Conservation (phyloP, 495 filamentous ascomycete species). For the Lasiosphaeriaceae sp. region DNA sequence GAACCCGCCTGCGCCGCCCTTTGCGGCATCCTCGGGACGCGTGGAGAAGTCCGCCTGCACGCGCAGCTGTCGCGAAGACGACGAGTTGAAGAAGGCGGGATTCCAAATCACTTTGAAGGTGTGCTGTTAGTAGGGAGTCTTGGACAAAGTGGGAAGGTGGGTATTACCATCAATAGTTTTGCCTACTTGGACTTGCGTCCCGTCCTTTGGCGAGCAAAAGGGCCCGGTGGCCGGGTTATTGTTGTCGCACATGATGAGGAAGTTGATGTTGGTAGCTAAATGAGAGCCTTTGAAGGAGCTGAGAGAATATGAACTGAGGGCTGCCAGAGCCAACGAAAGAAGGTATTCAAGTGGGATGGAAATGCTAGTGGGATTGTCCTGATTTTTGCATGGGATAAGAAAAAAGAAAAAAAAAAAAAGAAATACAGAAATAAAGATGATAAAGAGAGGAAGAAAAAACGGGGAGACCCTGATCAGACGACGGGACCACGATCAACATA, state of each 20-base stretch:
- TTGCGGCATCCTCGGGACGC: background rate
- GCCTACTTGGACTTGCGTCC: background rate
- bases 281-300: too few species aligned
- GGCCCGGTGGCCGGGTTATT: background rate
- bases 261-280: background rate
- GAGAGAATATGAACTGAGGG: too few species aligned
- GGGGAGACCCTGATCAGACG: too few species aligned
- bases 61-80: background rate
- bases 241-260: constrained; percentile 2
- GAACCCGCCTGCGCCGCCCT: constrained; percentile 3
- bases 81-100: constrained; percentile 4
- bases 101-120: constrained; percentile 3
- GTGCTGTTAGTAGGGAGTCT: background rate
- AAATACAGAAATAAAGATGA: too few species aligned
- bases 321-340: too few species aligned
- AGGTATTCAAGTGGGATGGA: too few species aligned
- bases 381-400: too few species aligned
- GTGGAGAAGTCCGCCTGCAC: constrained; percentile 2
- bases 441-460: too few species aligned
- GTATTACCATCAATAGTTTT: constrained; percentile 2
- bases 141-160: background rate
- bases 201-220: constrained; percentile 1
- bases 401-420: too few species aligned
- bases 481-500: too few species aligned
- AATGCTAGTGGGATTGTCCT: too few species aligned